Evolutionary conservation across 2,329 filamentous ascomycete species (phyloP), one percentile per base, ranked within the genome.

Genomic region (Aulographum hederae): DNA sequence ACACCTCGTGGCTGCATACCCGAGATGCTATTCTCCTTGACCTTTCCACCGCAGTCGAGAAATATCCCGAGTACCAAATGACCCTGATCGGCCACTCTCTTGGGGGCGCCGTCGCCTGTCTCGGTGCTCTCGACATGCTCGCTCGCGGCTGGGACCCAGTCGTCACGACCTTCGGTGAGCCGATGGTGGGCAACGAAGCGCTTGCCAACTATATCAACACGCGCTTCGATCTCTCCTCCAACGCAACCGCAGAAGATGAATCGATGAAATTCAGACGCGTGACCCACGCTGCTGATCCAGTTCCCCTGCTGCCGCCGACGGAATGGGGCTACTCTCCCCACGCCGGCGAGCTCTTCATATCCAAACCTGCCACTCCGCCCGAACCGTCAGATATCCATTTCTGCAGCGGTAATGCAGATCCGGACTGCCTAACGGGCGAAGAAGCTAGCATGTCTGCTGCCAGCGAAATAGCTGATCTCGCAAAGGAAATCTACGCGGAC

Each of bases 111-210:
- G 80, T 98, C 2, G 86, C 89, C 3, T 77, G 80, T 2, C 67
- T 98, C 3, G 89, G 85, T 81, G 80, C 69, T 1, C 61, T 94
- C 18, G 89, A 98, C 46, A 67, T 93, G 46, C 67, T 72, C 36
- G 67, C 73, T 0, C 61, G 76, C n/a, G 81, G 78, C 13, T 89
- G 76, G 73, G 54, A 75, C 6, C 72, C 85, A 3, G 54, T 64
- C 11, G 71, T 92, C 26, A 95, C 86, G 4, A 95, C 89, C 0
- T 98, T 93, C 52, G 89, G 89, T 6, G 82, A 95, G 53, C 89
- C 89, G 14, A 58, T 65, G 26, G 45, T 73, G 2, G 69, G 69
- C 2, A 74, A 74, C 41, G 44, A 50, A 27, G 57, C 50, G 3
- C 52, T 75, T 26, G 61, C 54, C 11, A 41, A 50, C 4, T 74